Base-by-base conservation (phyloP, 2,329 filamentous ascomycete genomes). In the Fusarium sp. region DNA sequence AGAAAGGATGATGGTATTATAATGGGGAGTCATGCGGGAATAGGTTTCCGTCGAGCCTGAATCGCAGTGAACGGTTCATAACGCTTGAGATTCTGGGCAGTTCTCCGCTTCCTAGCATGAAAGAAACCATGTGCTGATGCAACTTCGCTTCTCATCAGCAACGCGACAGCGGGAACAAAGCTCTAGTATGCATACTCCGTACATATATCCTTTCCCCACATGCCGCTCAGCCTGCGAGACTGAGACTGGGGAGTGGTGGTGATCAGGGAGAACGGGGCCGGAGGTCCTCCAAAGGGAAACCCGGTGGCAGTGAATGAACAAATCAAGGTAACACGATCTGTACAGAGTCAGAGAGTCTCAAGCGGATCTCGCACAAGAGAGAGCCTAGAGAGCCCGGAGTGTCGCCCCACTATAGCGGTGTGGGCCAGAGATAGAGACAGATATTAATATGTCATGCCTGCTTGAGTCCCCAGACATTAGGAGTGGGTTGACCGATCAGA, bases 371-470 rank as follows among this genome's bases (percentile, higher is more conserved):
- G 63, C 63, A 61, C 55, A 48, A 64, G 41, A 74, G 65, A 64
- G 38, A 72, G 65, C 48, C 47, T 52, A 74, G 65, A 64, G 38
- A 72, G 65, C 48, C 47, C 55, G 66, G 52, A 71, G 70, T 36
- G 35, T 55, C 17, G 74, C 66, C 72, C 76, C 76, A 75, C 74
- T 66, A 54, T 51, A 58, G 76, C 76, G 74, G 76, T 78, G 76
- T 78, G 76, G 76, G 69, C 63, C 74, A 64, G 51, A 77, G 76
- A 78, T 78, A 78, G 64, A 69, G 76, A 78, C 76, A 78, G 68
- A 78, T 78, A 78, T 78, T 65, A 78, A 78, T 78, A 77, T 78
- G 76, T 78, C 76, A 78, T 75, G 76, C 69, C 63, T 49, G 70
- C 59, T 63, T 64, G 36, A 63, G 51, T 69, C 55, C 55, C 66